Conservation (phyloP, 306 rosid genomes). For the Ochetophila trinervis region DNA sequence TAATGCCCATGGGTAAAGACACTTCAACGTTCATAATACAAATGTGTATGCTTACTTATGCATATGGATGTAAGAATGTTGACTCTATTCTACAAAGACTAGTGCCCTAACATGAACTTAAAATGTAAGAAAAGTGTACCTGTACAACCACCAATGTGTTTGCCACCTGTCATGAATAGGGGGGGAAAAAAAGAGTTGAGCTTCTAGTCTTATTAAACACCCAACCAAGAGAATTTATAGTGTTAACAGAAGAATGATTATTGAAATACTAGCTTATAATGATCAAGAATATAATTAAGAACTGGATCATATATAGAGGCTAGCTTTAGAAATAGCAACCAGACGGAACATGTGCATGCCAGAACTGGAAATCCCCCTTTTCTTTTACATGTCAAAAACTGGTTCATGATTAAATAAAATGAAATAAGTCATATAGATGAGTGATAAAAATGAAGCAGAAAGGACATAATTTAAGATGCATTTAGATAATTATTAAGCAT, state of each 20-base stretch:
- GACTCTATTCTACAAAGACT: neutral
- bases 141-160: constrained; percentile 93
- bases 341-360: neutral
- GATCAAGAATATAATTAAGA: neutral
- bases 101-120: neutral
- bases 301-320: neutral
- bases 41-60: too few relatives aligned
- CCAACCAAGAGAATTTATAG: neutral
- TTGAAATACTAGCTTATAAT: neutral
- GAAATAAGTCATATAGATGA: too few relatives aligned
- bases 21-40: too few relatives aligned
- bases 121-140: constrained; percentile 39
- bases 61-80: too few relatives aligned
- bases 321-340: neutral
- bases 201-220: constrained; percentile 17
- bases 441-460: too few relatives aligned
- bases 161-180: constrained; percentile 64
- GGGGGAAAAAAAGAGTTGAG: constrained; percentile 18
- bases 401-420: neutral
- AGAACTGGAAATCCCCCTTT: neutral
- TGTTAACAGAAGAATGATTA: neutral
- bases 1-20: too few relatives aligned
- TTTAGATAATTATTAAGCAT: neutral
- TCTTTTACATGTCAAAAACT: neutral
- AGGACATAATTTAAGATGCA: neutral